A percentile compares a stretch with the other conserved stretches of the same genome.
phyloP scores from a whole-genome alignment of 495 filamentous ascomycete species.

The Aspergillus ostianus region DNA sequence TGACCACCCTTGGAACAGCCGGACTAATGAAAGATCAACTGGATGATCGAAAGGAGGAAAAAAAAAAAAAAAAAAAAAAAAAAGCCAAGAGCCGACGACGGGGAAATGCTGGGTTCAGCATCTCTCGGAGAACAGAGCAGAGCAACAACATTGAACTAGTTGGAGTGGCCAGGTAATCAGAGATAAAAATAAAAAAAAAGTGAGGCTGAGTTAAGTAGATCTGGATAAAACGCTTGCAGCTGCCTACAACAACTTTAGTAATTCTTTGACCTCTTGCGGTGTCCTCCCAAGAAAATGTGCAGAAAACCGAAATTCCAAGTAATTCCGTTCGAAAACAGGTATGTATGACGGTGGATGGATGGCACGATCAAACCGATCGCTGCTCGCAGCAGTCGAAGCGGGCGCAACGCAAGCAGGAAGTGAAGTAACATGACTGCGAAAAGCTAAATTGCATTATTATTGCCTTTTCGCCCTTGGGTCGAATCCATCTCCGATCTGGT shows the following conservation, averaged over 20 bases:
- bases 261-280: no score
- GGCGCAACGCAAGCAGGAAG: no score
- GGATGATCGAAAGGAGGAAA: background rate
- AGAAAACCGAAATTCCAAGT: no score
- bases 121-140: background rate
- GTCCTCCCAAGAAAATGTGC: no score
- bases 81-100: background rate
- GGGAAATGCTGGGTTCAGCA: slow-evolving; percentile 4
- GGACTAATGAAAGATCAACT: background rate
- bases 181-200: slow-evolving; percentile 9
- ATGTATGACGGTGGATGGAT: background rate
- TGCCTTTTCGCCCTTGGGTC: no score
- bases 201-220: slow-evolving; percentile 13
- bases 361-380: no score
- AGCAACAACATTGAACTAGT: slow-evolving; percentile 6
- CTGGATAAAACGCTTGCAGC: slow-evolving; percentile 11
- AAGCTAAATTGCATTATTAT: no score
- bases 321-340: background rate
- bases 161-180: background rate
- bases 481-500: no score
- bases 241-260: background rate
- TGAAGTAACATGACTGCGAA: no score
- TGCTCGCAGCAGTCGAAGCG: no score
- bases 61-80: slow-evolving; percentile 1
- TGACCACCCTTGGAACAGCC: background rate